phyloP scores from a whole-genome alignment of 2,329 filamentous ascomycete species.

The Huntiella abstrusa region DNA sequence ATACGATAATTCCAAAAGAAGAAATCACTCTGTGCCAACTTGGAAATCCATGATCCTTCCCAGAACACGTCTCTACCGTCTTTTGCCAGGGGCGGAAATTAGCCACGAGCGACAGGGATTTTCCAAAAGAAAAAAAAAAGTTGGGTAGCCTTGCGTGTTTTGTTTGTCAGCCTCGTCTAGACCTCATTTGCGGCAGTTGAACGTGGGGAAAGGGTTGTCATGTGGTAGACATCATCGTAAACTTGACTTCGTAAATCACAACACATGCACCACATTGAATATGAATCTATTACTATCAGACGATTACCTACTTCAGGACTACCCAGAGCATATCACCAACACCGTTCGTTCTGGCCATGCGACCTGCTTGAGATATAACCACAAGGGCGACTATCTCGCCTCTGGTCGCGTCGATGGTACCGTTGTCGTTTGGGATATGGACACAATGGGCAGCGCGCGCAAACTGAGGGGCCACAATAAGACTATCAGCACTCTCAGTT shows the following conservation, averaged over 20 bases:
- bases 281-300: slow-evolving; percentile 45
- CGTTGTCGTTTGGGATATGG: slow-evolving; percentile 89
- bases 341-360: slow-evolving; percentile 58
- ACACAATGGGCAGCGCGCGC: slow-evolving; percentile 89
- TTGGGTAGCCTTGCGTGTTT: slow-evolving; percentile 8
- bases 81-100: too few relatives aligned
- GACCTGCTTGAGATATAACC: slow-evolving; percentile 67
- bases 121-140: neutral
- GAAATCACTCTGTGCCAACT: too few relatives aligned
- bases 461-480: slow-evolving; percentile 86
- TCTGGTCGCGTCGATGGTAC: slow-evolving; percentile 88
- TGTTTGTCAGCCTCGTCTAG: slow-evolving; percentile 10
- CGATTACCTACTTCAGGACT: slow-evolving; percentile 54
- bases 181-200: neutral
- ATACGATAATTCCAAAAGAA: too few relatives aligned
- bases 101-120: too few relatives aligned
- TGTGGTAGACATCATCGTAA: too few relatives aligned
- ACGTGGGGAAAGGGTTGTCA: too few relatives aligned
- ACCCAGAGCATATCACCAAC: slow-evolving; percentile 75
- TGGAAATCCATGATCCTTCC: too few relatives aligned
- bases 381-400: slow-evolving; percentile 82
- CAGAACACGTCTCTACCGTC: too few relatives aligned
- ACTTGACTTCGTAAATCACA: too few relatives aligned
- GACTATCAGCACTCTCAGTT: slow-evolving; percentile 86
- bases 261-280: too few relatives aligned